phyloP scores from a whole-genome alignment of 768 basidiomycete genomes.

The Paxillus ammoniavirescens region DNA sequence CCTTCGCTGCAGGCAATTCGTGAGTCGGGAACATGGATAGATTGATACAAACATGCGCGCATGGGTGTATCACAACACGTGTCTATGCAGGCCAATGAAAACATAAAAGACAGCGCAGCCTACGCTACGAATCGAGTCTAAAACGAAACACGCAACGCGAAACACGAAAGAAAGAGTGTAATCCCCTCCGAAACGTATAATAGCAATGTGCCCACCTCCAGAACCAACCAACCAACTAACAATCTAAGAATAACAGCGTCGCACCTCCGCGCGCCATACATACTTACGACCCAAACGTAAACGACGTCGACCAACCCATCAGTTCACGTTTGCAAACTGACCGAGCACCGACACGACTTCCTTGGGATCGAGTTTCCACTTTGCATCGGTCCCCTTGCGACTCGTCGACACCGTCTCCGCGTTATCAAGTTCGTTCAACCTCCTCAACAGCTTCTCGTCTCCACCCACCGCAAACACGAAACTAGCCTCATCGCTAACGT shows the following conservation, averaged over 20 bases:
- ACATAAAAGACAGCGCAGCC: neutral
- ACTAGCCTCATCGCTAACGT: conserved; percentile 44
- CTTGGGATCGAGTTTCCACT: conserved; percentile 53
- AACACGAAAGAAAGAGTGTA: neutral
- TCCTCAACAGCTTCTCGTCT: conserved; percentile 75
- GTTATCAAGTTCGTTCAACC: conserved; percentile 71
- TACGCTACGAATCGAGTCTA: no score
- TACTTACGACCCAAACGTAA: no score
- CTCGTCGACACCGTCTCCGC: conserved; percentile 73
- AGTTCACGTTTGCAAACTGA: conserved; percentile 9
- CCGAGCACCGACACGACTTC: conserved; percentile 35
- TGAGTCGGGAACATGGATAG: neutral
- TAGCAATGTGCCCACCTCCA: neutral
- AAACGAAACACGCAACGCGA: no score
- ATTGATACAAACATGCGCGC: neutral
- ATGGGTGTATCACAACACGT: neutral
- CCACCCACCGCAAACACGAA: conserved; percentile 66
- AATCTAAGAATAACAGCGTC: no score
- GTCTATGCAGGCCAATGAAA: neutral
- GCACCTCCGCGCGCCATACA: no score
- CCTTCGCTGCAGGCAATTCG: no score
- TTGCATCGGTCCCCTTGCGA: conserved; percentile 74
- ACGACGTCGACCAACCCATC: neutral
- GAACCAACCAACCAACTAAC: no score
- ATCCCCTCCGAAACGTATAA: neutral